Conservation (phyloP, 1,139 yeast species). For the Torulaspora pretoriensis region DNA sequence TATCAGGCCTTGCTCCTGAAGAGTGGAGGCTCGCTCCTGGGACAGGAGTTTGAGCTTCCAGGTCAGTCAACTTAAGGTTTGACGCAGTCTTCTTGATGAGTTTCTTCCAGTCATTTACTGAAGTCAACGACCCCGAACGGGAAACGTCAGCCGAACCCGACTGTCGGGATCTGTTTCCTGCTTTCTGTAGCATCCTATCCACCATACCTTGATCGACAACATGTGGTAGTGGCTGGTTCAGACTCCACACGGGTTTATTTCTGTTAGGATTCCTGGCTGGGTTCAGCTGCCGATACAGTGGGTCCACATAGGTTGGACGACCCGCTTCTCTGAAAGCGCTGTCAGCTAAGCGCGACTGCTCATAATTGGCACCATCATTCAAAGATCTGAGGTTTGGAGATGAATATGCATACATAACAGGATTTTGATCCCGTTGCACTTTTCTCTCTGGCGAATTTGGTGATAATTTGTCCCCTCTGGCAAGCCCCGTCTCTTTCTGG, state of each 20-base stretch:
- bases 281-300: slow-evolving; percentile 14
- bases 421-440: background rate
- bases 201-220: slow-evolving; percentile 16
- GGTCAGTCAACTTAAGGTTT: slow-evolving; percentile 10
- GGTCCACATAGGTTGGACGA: slow-evolving; percentile 13
- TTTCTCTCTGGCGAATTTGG: background rate
- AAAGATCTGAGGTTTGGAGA: slow-evolving; percentile 17
- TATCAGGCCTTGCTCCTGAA: slow-evolving; percentile 3
- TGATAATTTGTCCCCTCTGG: background rate
- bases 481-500: background rate
- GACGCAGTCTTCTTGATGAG: slow-evolving; percentile 13
- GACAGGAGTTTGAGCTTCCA: slow-evolving; percentile 14
- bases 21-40: background rate
- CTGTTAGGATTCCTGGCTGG: slow-evolving; percentile 6
- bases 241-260: slow-evolving; percentile 20
- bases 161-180: slow-evolving; percentile 14
- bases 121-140: slow-evolving; percentile 15
- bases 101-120: slow-evolving; percentile 16
- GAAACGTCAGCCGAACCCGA: slow-evolving; percentile 16
- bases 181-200: slow-evolving; percentile 14
- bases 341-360: slow-evolving; percentile 12
- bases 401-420: slow-evolving; percentile 12
- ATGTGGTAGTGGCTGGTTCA: slow-evolving; percentile 20
- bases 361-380: slow-evolving; percentile 9
- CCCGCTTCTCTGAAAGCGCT: background rate